Evolutionary conservation across 495 filamentous ascomycete genomes (phyloP).

Genomic region (Cairneyella variabilis): DNA sequence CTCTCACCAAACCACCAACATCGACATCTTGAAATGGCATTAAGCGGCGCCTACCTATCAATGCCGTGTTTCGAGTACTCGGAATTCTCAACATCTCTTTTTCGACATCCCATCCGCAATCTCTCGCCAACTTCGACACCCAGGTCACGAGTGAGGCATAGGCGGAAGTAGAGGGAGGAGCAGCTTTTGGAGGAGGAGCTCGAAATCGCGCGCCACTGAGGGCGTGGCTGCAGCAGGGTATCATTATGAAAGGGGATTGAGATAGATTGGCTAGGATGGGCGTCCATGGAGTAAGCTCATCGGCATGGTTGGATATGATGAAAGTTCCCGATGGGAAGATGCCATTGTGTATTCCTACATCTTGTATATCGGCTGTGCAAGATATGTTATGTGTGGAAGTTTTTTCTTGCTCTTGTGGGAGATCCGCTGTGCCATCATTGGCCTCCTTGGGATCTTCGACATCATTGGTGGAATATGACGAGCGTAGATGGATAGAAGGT

Average conservation of each 20-base stretch:
- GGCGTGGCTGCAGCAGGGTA: slow-evolving; percentile 92
- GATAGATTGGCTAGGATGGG: slow-evolving; percentile 79
- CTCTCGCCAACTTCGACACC: slow-evolving; percentile 57
- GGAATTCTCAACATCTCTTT: slow-evolving; percentile 81
- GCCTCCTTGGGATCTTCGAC: not conserved
- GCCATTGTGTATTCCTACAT: slow-evolving; percentile 56
- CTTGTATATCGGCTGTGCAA: slow-evolving; percentile 21
- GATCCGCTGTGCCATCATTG: not conserved
- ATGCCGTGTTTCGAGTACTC: slow-evolving; percentile 78
- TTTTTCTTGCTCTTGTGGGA: not conserved
- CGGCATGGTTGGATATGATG: slow-evolving; percentile 93
- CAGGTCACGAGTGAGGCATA: slow-evolving; percentile 76
- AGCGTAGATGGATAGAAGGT: no score
- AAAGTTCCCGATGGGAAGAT: slow-evolving; percentile 74
- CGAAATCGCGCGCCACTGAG: slow-evolving; percentile 71
- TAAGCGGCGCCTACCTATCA: slow-evolving; percentile 60
- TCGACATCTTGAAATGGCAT: slow-evolving; percentile 20
- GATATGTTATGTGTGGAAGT: not conserved
- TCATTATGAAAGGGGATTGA: slow-evolving; percentile 75
- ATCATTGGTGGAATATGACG: not conserved
- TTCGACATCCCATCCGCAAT: slow-evolving; percentile 73
- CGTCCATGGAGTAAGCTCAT: slow-evolving; percentile 94
- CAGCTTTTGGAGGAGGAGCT: slow-evolving; percentile 46
- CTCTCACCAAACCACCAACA: slow-evolving; percentile 30
- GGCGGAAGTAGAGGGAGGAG: slow-evolving; percentile 38